These are phyloP conservation scores for Potentilla sterilis DNA, from an alignment of 306 rosid genomes.

Conservation along the genomic window DNA sequence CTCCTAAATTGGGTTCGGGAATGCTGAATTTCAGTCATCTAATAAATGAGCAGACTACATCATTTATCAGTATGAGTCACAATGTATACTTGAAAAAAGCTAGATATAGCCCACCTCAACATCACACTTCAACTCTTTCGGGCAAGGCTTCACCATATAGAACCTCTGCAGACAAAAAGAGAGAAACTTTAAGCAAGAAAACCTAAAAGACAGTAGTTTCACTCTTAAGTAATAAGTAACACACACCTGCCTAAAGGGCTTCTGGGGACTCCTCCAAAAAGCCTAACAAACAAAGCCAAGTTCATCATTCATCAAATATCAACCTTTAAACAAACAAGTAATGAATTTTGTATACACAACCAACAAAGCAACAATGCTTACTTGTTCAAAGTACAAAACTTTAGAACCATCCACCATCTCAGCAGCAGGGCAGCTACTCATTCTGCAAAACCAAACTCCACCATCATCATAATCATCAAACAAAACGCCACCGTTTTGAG, in stretches of 20 bases:
- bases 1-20: too few species aligned
- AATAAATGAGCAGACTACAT: neutral
- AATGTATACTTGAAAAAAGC: neutral
- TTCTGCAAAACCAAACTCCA: slow-evolving; percentile 23
- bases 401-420: slow-evolving; percentile 91
- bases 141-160: slow-evolving; percentile 87
- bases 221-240: neutral
- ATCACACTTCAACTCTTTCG: slow-evolving; percentile 92
- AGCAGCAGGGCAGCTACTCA: slow-evolving; percentile 86
- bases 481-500: neutral
- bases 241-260: slow-evolving; percentile 93
- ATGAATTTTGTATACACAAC: neutral
- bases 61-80: neutral
- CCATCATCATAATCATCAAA: neutral
- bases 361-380: slow-evolving; percentile 17
- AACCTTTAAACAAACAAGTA: neutral
- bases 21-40: neutral
- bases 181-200: neutral
- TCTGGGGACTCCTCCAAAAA: slow-evolving; percentile 94
- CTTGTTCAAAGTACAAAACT: slow-evolving; percentile 88
- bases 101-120: slow-evolving; percentile 63
- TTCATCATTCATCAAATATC: neutral
- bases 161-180: slow-evolving; percentile 68
- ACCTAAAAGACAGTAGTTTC: neutral
- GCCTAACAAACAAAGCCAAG: slow-evolving; percentile 58